Evolutionary conservation across 805 yeast species (phyloP).

Genomic region (Vanderwaltozyma yarrowii): DNA sequence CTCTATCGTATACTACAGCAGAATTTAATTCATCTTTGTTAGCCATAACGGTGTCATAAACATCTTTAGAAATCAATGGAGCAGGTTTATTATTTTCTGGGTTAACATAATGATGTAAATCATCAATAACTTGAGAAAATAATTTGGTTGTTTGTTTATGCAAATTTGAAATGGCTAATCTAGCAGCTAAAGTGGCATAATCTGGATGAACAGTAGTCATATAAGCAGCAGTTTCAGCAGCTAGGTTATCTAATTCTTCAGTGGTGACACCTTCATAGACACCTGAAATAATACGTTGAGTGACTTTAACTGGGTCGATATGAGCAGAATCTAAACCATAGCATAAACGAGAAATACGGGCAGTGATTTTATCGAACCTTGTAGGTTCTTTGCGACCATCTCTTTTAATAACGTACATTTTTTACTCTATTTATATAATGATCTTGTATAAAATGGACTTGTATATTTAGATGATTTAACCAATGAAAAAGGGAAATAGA

Average conservation of each 20-base stretch:
- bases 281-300: constrained; percentile 92
- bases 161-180: constrained; percentile 88
- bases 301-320: constrained; percentile 91
- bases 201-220: constrained; percentile 99
- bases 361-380: constrained; percentile 93
- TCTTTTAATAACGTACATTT: constrained; percentile 80
- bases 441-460: too few relatives aligned
- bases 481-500: too few relatives aligned
- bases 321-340: constrained; percentile 87
- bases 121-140: constrained; percentile 67
- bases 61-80: constrained; percentile 63
- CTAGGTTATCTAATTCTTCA: constrained; percentile 67
- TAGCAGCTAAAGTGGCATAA: constrained; percentile 88
- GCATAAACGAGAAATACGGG: constrained; percentile 85
- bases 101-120: constrained; percentile 67
- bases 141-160: constrained; percentile 90
- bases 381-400: constrained; percentile 94
- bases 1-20: constrained; percentile 69
- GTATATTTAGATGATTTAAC: too few relatives aligned
- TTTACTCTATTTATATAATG: too few relatives aligned
- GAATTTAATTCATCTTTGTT: constrained; percentile 59
- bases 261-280: constrained; percentile 97
- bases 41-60: constrained; percentile 51
- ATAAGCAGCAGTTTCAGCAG: constrained; percentile 96
- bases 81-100: constrained; percentile 62